A percentile compares a stretch with the other conserved stretches of the same genome.
phyloP scores from a whole-genome alignment of 305 asterid genomes.

The Coffea humblotiana region DNA sequence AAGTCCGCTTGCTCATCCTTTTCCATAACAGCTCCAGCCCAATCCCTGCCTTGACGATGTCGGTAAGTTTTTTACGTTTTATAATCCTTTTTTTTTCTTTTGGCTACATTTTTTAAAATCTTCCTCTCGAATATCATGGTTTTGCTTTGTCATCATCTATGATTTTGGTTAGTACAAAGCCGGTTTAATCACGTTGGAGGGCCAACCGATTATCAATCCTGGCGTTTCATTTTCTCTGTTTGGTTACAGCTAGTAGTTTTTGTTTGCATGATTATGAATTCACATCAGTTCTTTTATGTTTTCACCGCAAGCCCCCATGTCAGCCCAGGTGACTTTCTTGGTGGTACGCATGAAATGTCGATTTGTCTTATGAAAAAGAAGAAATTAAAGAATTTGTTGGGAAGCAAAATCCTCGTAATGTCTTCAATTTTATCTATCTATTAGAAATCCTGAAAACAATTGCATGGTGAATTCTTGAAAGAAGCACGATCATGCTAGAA shows the following conservation, averaged over 20 bases:
- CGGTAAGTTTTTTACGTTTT: constrained; percentile 19
- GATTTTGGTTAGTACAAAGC: not conserved
- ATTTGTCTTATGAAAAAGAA: too few species aligned
- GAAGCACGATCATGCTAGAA: not conserved
- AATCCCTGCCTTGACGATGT: constrained; percentile 18
- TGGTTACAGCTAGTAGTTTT: not conserved
- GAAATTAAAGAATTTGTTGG: too few species aligned
- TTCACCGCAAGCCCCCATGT: not conserved
- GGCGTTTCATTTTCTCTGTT: not conserved
- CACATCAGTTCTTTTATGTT: not conserved
- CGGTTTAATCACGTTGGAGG: not conserved
- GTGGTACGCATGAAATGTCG: not conserved
- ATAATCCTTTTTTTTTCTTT: too few species aligned
- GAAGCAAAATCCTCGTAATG: too few species aligned
- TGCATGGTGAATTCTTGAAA: not conserved
- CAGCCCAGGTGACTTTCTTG: not conserved
- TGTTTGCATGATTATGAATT: not conserved
- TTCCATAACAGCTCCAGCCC: constrained; percentile 6
- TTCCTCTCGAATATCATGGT: not conserved
- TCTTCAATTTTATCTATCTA: too few species aligned
- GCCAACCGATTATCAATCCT: not conserved
- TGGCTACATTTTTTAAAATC: not conserved
- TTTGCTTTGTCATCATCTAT: not conserved
- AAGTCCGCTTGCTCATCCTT: not conserved
- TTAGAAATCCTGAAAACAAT: not conserved